A percentile compares a stretch with the other conserved stretches of the same genome.
phyloP scores from a whole-genome alignment of 148 eudicot species.

The Dianthus caryophyllus region DNA sequence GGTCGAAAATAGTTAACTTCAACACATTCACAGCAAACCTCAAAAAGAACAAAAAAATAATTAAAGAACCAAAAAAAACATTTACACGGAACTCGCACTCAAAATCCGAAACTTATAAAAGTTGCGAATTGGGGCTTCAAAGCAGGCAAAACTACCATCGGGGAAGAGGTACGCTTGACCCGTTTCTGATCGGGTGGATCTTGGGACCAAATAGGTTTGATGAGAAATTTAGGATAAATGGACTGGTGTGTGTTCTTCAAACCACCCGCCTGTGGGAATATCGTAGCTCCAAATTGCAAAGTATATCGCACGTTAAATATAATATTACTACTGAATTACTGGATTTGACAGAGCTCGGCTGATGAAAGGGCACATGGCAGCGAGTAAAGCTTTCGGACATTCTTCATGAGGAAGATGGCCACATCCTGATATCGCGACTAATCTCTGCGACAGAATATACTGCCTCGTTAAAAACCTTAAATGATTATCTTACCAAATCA shows the following conservation, averaged over 20 bases:
- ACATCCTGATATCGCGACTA: slow-evolving; percentile 91
- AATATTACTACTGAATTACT: slow-evolving; percentile 28
- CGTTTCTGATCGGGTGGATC: slow-evolving; percentile 14
- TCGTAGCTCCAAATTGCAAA: not conserved
- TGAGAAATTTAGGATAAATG: not conserved
- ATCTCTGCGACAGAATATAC: slow-evolving; percentile 51
- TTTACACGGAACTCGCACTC: slow-evolving; percentile 24
- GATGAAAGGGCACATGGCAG: slow-evolving; percentile 82
- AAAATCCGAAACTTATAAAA: not conserved
- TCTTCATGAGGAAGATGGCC: slow-evolving; percentile 99
- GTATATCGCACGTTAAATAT: not conserved
- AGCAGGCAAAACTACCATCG: not conserved
- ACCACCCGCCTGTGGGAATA: not conserved
- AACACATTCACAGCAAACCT: slow-evolving; percentile 20
- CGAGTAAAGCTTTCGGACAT: slow-evolving; percentile 89
- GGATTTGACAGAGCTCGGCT: slow-evolving; percentile 41
- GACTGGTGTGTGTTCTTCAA: not conserved
- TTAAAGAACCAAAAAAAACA: not conserved
- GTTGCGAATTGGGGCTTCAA: slow-evolving; percentile 6
- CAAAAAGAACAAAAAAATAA: not conserved
- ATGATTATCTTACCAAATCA: no score
- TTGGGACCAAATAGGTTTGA: slow-evolving; percentile 1
- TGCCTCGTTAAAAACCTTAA: not conserved
- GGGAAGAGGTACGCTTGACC: slow-evolving; percentile 14
- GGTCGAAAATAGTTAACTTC: slow-evolving; percentile 19